Conservation (phyloP, 768 basidiomycete species). For the Dentipellis fragilis region DNA sequence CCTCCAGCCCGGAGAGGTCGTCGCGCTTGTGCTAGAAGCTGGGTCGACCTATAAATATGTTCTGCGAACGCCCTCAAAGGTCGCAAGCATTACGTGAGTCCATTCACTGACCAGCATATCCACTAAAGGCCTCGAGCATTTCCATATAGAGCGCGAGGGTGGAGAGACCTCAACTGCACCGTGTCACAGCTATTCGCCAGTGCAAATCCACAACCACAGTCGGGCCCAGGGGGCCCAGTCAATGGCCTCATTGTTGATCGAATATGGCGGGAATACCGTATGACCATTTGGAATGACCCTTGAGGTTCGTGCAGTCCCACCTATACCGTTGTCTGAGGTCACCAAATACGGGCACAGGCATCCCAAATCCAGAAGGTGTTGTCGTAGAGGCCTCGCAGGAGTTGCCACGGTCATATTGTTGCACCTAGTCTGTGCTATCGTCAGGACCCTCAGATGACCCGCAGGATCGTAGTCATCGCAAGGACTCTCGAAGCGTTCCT, state of each 20-base stretch:
- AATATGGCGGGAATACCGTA: conserved; percentile 57
- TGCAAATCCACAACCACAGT: conserved; percentile 19
- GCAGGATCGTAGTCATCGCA: too few relatives aligned
- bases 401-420: too few relatives aligned
- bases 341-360: too few relatives aligned
- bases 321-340: too few relatives aligned
- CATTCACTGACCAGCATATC: not conserved
- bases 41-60: conserved; percentile 62
- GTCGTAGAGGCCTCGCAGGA: too few relatives aligned
- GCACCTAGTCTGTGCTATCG: too few relatives aligned
- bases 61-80: conserved; percentile 52
- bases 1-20: conserved; percentile 50
- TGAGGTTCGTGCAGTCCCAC: not conserved
- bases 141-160: conserved; percentile 44
- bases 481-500: too few relatives aligned
- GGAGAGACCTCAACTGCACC: conserved; percentile 53
- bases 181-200: conserved; percentile 52
- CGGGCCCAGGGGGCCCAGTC: conserved; percentile 27
- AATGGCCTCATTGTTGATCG: conserved; percentile 56
- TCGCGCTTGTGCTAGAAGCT: conserved; percentile 61
- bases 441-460: too few relatives aligned
- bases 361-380: too few relatives aligned
- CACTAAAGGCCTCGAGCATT: not conserved
- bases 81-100: conserved; percentile 61
- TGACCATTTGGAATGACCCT: conserved; percentile 39